These are phyloP conservation scores for Fraxinus velutina DNA, from an alignment of 305 asterid genomes.

Conservation along the genomic window DNA sequence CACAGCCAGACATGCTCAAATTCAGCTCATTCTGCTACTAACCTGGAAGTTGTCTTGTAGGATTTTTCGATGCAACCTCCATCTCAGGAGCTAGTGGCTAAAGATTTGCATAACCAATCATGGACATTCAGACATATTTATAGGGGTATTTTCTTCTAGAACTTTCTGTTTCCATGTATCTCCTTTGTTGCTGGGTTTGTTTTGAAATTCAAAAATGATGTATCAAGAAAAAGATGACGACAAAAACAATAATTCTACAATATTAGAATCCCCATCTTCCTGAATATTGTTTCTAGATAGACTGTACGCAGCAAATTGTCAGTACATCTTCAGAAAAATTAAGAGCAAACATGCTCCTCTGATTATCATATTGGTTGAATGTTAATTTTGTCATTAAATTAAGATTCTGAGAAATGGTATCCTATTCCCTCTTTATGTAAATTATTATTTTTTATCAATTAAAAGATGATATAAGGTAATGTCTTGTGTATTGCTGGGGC, in stretches of 20 bases:
- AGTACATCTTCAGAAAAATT: background rate
- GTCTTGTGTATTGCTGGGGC: background rate
- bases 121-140: conserved; percentile 96
- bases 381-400: background rate
- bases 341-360: background rate
- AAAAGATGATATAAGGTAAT: background rate
- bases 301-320: background rate
- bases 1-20: background rate
- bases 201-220: background rate
- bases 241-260: background rate
- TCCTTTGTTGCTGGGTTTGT: background rate
- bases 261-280: background rate
- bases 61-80: conserved; percentile 99
- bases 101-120: conserved; percentile 85
- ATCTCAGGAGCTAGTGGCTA: conserved; percentile 79
- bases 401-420: background rate
- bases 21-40: conserved; percentile 22
- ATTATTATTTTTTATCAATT: background rate
- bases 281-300: background rate
- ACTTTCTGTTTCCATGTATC: background rate
- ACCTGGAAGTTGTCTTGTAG: conserved; percentile 33
- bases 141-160: conserved; percentile 50
- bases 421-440: background rate
- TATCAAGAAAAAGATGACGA: background rate
- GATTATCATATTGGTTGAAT: background rate